A percentile compares a stretch with the other conserved stretches of the same genome.
phyloP scores from a whole-genome alignment of 768 basidiomycete species.

The Astraeus odoratus region DNA sequence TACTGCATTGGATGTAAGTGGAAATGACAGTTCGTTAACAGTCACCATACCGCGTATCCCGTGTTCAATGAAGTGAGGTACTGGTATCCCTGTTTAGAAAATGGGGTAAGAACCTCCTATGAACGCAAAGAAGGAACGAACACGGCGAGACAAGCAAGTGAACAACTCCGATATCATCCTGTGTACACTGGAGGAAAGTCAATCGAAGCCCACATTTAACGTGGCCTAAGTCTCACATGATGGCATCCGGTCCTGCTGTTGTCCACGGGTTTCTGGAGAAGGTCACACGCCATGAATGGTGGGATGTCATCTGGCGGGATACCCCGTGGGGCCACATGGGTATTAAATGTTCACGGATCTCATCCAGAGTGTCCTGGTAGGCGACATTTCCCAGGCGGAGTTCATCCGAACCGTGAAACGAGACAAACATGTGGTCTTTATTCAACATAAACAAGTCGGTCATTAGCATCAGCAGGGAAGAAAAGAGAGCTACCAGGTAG shows the following conservation, averaged over 20 bases:
- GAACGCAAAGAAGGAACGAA: slow-evolving; percentile 25
- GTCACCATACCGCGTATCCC: slow-evolving; percentile 39
- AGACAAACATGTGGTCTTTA: slow-evolving; percentile 67
- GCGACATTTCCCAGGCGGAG: slow-evolving; percentile 40
- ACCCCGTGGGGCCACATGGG: slow-evolving; percentile 66
- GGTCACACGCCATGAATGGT: slow-evolving; percentile 47
- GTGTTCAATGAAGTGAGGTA: slow-evolving; percentile 59
- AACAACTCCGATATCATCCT: slow-evolving; percentile 56
- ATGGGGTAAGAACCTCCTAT: slow-evolving; percentile 7
- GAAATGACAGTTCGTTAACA: slow-evolving; percentile 9
- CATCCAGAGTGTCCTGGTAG: slow-evolving; percentile 50
- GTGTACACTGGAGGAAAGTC: slow-evolving; percentile 39
- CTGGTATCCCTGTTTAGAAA: slow-evolving; percentile 53
- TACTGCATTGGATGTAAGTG: slow-evolving; percentile 30
- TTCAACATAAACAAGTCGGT: slow-evolving; percentile 21
- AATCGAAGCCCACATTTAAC: background rate
- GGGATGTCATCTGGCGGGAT: slow-evolving; percentile 34
- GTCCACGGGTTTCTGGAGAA: slow-evolving; percentile 69
- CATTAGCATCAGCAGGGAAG: slow-evolving; percentile 8
- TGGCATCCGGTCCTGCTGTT: slow-evolving; percentile 44
- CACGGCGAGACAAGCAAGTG: slow-evolving; percentile 50
- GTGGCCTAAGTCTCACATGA: slow-evolving; percentile 47
- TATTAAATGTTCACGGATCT: slow-evolving; percentile 49
- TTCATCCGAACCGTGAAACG: slow-evolving; percentile 60
- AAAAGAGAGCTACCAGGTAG: slow-evolving; percentile 19